Conservation (phyloP, 192 early-diverging fungal species). For the Umbelopsis isabellina region DNA sequence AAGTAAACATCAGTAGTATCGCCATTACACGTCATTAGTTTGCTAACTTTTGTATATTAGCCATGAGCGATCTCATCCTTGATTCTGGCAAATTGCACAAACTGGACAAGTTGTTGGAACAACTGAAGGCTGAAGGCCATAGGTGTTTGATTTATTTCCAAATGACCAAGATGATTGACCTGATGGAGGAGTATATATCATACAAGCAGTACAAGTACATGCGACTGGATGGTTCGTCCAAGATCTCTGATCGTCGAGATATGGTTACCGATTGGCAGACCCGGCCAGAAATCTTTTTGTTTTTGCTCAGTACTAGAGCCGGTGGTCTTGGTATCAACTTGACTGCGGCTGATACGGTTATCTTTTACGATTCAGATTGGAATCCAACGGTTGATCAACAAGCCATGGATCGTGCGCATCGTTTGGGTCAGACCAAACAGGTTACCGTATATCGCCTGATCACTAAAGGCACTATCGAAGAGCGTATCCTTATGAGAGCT, state of each 20-base stretch:
- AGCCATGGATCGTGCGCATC: constrained; percentile 89
- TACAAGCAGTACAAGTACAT: constrained; percentile 88
- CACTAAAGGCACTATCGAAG: constrained; percentile 82
- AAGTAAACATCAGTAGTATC: background rate
- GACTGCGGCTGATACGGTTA: constrained; percentile 88
- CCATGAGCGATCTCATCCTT: constrained; percentile 74
- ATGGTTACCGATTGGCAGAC: constrained; percentile 96
- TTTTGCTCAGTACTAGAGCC: constrained; percentile 81
- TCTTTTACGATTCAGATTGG: constrained; percentile 90
- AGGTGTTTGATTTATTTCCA: constrained; percentile 87
- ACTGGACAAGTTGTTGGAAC: constrained; percentile 70
- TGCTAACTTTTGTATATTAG: constrained; percentile 29
- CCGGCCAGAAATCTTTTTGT: constrained; percentile 81
- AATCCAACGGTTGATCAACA: constrained; percentile 92
- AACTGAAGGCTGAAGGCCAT: constrained; percentile 77
- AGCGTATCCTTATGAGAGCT: constrained; percentile 77
- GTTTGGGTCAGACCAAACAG: constrained; percentile 83
- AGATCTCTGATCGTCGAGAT: constrained; percentile 84
- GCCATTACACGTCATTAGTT: background rate
- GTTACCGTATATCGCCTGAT: constrained; percentile 85
- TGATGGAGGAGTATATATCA: constrained; percentile 86
- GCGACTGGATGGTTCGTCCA: constrained; percentile 86
- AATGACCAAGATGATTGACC: constrained; percentile 88
- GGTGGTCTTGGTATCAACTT: constrained; percentile 91
- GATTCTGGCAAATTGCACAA: constrained; percentile 80